Percentiles rank a stretch among this genome's conserved stretches.
Evolutionary conservation across 2,329 filamentous ascomycete species (phyloP).

Genomic region (Bipolaris oryzae): DNA sequence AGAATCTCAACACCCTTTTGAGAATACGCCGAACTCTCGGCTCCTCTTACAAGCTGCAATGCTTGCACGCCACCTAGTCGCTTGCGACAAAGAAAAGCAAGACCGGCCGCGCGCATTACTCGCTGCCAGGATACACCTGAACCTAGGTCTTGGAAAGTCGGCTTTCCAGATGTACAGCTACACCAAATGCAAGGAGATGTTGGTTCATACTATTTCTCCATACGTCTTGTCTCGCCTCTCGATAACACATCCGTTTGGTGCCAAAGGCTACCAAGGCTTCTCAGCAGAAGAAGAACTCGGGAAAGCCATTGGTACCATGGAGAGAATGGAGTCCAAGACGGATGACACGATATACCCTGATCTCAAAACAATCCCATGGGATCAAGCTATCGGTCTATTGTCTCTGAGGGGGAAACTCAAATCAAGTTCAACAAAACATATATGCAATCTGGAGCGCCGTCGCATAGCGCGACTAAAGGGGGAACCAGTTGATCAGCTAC

Average conservation of each 20-base stretch:
- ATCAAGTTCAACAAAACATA: slow-evolving; percentile 40
- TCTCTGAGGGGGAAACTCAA: slow-evolving; percentile 33
- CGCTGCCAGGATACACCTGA: slow-evolving; percentile 41
- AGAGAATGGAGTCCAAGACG: slow-evolving; percentile 37
- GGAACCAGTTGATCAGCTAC: slow-evolving; percentile 26
- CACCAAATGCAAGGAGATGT: slow-evolving; percentile 43
- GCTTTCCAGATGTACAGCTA: slow-evolving; percentile 38
- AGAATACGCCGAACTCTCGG: slow-evolving; percentile 19
- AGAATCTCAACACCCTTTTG: slow-evolving; percentile 2
- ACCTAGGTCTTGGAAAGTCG: slow-evolving; percentile 38
- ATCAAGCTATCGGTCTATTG: slow-evolving; percentile 35
- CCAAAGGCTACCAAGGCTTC: slow-evolving; percentile 32
- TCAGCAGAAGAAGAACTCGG: slow-evolving; percentile 38
- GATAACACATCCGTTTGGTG: slow-evolving; percentile 42
- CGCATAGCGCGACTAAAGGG: slow-evolving; percentile 41
- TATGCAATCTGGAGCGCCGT: slow-evolving; percentile 40
- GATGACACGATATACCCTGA: slow-evolving; percentile 35
- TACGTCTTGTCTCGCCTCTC: slow-evolving; percentile 42
- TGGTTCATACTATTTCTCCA: slow-evolving; percentile 42
- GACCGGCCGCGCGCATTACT: slow-evolving; percentile 38
- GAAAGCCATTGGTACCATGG: slow-evolving; percentile 35
- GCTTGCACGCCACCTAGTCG: slow-evolving; percentile 32
- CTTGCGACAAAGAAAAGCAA: slow-evolving; percentile 32
- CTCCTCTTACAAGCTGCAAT: slow-evolving; percentile 39
- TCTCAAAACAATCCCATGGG: slow-evolving; percentile 36